A percentile compares a stretch with the other conserved stretches of the same genome.
Evolutionary conservation across 257 asterid species (phyloP).

Genomic region (Prunella vulgaris): DNA sequence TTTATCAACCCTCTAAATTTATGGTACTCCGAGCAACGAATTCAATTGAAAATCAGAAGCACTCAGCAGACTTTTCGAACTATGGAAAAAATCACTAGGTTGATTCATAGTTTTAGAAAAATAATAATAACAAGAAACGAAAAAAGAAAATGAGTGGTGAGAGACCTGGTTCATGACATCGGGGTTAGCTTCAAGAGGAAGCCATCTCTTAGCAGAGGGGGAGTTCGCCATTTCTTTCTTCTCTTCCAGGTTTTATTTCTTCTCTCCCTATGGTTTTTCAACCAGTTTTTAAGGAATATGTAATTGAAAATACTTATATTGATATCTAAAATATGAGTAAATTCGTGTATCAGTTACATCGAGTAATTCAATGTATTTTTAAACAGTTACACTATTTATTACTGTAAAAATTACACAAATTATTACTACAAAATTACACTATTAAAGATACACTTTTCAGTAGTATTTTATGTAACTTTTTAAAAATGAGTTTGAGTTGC

Average conservation of each 20-base stretch:
- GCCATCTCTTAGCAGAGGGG: constrained; percentile 76
- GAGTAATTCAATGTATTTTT: too few species aligned
- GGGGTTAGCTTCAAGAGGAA: constrained; percentile 98
- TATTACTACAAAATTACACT: too few species aligned
- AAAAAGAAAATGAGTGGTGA: not conserved
- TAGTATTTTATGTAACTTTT: too few species aligned
- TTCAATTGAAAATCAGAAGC: not conserved
- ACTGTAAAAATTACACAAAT: too few species aligned
- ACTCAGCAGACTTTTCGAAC: not conserved
- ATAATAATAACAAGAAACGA: not conserved
- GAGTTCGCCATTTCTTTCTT: constrained; percentile 45
- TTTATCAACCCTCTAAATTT: not conserved
- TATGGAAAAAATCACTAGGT: not conserved
- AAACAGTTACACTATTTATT: too few species aligned
- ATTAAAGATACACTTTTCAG: too few species aligned
- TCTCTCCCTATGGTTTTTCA: constrained; percentile 7
- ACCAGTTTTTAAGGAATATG: not conserved
- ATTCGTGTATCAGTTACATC: too few species aligned
- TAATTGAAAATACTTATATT: too few species aligned
- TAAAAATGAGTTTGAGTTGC: too few species aligned
- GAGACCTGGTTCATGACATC: constrained; percentile 94
- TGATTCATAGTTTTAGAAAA: not conserved
- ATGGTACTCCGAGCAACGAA: too few species aligned
- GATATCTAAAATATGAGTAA: too few species aligned
- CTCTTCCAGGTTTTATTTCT: not conserved